Conservation (phyloP, 2,329 filamentous ascomycete genomes). For the Phialocephala sp. region DNA sequence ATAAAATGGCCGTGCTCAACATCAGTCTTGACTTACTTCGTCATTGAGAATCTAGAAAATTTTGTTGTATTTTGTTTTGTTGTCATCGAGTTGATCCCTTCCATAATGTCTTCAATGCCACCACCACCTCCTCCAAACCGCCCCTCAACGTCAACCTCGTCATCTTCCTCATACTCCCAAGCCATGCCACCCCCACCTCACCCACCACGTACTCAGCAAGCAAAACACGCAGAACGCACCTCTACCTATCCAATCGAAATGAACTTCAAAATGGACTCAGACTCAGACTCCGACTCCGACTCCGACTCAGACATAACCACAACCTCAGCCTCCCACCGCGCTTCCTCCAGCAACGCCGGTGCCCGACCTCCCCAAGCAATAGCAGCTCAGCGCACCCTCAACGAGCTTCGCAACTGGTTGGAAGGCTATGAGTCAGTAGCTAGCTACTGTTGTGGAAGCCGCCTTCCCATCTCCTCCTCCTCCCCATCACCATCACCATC, state of each 20-base stretch:
- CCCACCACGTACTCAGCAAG: not conserved
- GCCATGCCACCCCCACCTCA: conserved; percentile 12
- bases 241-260: not conserved
- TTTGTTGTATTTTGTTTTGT: too few species aligned
- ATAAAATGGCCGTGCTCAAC: too few species aligned
- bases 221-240: not conserved
- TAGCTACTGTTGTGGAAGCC: conserved; percentile 27
- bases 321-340: not conserved
- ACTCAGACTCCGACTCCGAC: conserved; percentile 17
- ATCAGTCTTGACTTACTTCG: too few species aligned
- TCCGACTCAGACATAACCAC: conserved; percentile 20
- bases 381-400: conserved; percentile 18
- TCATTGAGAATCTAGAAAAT: too few species aligned
- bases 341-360: not conserved
- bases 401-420: conserved; percentile 25
- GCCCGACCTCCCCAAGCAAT: not conserved
- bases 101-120: not conserved
- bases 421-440: conserved; percentile 21
- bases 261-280: not conserved
- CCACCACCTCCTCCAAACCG: conserved; percentile 6
- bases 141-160: not conserved
- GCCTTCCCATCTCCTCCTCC: conserved; percentile 20
- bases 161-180: conserved; percentile 10
- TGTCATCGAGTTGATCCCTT: not conserved
- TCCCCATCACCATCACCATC: too few species aligned